phyloP scores from a whole-genome alignment of 306 rosid genomes.

The Malus asiatica region DNA sequence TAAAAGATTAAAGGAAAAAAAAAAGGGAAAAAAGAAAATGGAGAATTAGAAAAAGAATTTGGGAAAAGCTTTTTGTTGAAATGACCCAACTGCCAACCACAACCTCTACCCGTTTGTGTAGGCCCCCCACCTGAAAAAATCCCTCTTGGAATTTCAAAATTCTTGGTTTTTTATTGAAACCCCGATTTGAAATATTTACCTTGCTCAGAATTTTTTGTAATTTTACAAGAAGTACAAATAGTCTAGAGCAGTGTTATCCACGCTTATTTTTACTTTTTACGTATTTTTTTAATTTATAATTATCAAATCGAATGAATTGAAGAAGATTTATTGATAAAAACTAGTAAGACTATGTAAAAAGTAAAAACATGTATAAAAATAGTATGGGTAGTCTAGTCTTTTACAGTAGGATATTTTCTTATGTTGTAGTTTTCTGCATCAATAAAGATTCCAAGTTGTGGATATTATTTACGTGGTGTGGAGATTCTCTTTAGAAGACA shows the following conservation, averaged over 20 bases:
- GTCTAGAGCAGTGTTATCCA: background rate
- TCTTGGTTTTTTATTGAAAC: background rate
- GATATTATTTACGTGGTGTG: background rate
- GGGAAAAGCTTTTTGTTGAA: conserved; percentile 24
- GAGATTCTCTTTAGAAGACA: background rate
- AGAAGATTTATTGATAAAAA: no score
- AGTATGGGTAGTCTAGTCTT: no score
- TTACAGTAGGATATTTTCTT: background rate
- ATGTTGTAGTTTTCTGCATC: background rate
- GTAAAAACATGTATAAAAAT: no score
- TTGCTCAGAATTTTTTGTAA: background rate
- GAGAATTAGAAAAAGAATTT: background rate
- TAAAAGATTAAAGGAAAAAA: background rate
- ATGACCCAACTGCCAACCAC: conserved; percentile 59
- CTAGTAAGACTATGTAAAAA: no score
- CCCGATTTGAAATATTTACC: background rate
- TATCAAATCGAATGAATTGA: accelerated
- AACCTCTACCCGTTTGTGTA: conserved; percentile 1
- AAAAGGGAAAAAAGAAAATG: background rate
- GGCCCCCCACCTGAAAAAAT: background rate
- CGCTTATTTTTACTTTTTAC: no score
- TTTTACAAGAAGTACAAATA: background rate
- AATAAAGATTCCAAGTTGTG: background rate
- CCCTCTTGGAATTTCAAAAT: background rate
- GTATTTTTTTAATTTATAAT: accelerated